Percentiles rank a stretch among this genome's conserved stretches.
These are phyloP conservation scores for Suhomyces wounanorum DNA, from an alignment of 1,139 yeast species.

Conservation along the genomic window DNA sequence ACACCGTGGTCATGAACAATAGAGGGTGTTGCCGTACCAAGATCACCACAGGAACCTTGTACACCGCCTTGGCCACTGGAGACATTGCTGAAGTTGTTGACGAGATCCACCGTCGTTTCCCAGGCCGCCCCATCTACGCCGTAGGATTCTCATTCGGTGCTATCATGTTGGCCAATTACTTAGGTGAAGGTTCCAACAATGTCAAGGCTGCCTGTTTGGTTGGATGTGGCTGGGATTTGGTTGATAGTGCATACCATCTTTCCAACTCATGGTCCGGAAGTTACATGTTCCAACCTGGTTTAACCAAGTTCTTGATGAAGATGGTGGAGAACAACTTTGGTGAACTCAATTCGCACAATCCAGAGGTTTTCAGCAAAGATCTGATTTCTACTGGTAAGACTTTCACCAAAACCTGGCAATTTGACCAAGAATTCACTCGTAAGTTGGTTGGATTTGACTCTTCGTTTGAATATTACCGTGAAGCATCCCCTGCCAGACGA, in stretches of 20 bases:
- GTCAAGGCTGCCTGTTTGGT: conserved; percentile 68
- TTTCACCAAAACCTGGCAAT: conserved; percentile 51
- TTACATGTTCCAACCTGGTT: conserved; percentile 61
- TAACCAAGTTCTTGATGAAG: conserved; percentile 65
- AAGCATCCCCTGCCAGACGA: conserved; percentile 64
- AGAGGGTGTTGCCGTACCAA: conserved; percentile 89
- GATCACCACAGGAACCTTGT: conserved; percentile 72
- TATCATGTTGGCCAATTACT: conserved; percentile 53
- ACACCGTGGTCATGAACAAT: conserved; percentile 73
- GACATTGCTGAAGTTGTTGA: conserved; percentile 67
- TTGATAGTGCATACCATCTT: conserved; percentile 51
- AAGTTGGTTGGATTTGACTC: conserved; percentile 68
- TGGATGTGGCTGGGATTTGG: conserved; percentile 27
- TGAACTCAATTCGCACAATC: conserved; percentile 46
- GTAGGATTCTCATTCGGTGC: conserved; percentile 86
- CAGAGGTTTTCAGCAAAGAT: conserved; percentile 33
- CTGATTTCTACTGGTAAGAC: conserved; percentile 32
- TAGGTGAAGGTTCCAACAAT: conserved; percentile 50
- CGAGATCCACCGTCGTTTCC: conserved; percentile 57
- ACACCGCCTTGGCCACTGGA: conserved; percentile 71
- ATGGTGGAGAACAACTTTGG: conserved; percentile 62
- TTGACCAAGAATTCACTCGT: conserved; percentile 74
- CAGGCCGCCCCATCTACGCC: conserved; percentile 71
- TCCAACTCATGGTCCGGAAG: conserved; percentile 59
- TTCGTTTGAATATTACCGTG: conserved; percentile 71